These are phyloP conservation scores for Beauveria asiatica DNA, from an alignment of 2,329 filamentous ascomycete genomes.

Conservation along the genomic window DNA sequence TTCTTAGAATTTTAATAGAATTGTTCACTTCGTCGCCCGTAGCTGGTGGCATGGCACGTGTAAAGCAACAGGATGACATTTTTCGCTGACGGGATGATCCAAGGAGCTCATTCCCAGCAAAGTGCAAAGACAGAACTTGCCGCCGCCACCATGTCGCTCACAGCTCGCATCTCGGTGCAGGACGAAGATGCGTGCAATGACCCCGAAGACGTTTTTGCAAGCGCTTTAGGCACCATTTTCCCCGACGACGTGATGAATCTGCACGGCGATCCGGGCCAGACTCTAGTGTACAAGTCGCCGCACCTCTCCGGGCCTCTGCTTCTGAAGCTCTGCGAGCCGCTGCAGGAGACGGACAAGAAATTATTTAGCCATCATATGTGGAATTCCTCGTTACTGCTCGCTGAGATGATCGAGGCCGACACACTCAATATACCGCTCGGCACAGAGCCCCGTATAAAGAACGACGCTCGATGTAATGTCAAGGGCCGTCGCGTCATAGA, in stretches of 20 bases:
- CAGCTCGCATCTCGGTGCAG: conserved; percentile 10
- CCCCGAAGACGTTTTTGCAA: conserved; percentile 48
- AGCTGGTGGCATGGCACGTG: no score
- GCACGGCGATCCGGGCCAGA: conserved; percentile 49
- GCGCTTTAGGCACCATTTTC: conserved; percentile 50
- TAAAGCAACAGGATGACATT: no score
- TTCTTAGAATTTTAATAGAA: no score
- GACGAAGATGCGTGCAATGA: conserved; percentile 23
- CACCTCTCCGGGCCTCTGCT: conserved; percentile 31
- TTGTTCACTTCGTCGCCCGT: no score
- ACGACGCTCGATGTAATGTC: conserved; percentile 31
- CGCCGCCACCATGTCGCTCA: conserved; percentile 30
- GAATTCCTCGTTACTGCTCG: conserved; percentile 49
- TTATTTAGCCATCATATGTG: conserved; percentile 62
- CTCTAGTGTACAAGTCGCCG: conserved; percentile 45
- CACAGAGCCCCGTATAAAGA: neutral
- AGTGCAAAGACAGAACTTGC: no score
- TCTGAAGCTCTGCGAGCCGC: conserved; percentile 34
- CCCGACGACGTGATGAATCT: conserved; percentile 52
- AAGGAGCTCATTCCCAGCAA: no score
- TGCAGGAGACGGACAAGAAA: conserved; percentile 39
- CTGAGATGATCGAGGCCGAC: conserved; percentile 40
- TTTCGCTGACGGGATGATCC: no score
- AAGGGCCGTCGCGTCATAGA: conserved; percentile 45
- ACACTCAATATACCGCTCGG: conserved; percentile 20